phyloP scores from a whole-genome alignment of 345 rosid species.

The Schrenkiella parvula region DNA sequence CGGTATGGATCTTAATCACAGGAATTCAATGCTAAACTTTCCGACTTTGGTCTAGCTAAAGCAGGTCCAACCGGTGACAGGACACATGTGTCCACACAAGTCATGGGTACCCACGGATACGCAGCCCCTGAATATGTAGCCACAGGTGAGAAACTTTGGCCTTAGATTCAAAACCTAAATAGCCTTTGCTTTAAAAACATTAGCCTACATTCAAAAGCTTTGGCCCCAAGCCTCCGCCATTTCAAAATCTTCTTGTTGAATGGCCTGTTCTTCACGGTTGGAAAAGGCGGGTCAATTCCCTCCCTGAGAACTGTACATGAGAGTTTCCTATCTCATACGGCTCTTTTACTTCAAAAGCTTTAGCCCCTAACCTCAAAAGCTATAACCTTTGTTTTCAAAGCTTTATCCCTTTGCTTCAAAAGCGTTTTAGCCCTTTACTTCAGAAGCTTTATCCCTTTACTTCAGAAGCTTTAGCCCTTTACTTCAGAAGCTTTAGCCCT shows the following conservation, averaged over 20 bases:
- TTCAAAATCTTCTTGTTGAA: too few relatives aligned
- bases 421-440: neutral
- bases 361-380: too few relatives aligned
- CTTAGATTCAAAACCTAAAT: neutral
- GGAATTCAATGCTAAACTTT: conserved; percentile 88
- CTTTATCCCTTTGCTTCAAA: neutral
- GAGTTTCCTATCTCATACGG: too few relatives aligned
- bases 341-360: too few relatives aligned
- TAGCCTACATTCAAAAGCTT: too few relatives aligned
- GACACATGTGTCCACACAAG: conserved; percentile 97
- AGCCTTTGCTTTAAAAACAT: neutral
- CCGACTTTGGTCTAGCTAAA: conserved; percentile 97
- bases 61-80: conserved; percentile 96
- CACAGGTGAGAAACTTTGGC: conserved; percentile 52
- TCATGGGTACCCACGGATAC: conserved; percentile 95
- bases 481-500: neutral
- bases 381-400: too few relatives aligned
- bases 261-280: too few relatives aligned
- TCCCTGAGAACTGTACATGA: too few relatives aligned
- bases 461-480: neutral
- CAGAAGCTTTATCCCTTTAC: neutral
- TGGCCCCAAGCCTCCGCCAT: too few relatives aligned
- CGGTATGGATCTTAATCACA: conserved; percentile 27
- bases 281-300: too few relatives aligned
- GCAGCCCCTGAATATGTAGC: conserved; percentile 99